Evolutionary conservation across 805 yeast genomes (phyloP), one percentile per base, ranked within the genome.

Genomic region (Priceomyces haplophilus): DNA sequence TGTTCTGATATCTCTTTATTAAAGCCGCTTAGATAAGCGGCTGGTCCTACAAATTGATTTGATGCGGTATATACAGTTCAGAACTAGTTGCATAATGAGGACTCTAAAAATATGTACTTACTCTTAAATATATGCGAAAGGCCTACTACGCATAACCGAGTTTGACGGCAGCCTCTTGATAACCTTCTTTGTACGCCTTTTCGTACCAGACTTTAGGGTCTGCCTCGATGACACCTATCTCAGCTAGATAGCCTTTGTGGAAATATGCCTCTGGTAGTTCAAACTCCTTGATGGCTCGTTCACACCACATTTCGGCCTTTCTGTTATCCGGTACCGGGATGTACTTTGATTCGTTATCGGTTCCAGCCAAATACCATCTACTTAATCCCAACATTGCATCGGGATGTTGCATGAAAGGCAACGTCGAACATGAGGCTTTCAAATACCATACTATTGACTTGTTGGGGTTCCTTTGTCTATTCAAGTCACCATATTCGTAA

Each of bases 391-490:
- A 50, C 72, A 70, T 68, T 6, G 76, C 75, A 40, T 70, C 75
- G 0, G 74, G 72, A 45, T 67, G 72, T 42, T 73, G 58, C 43
- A 56, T 61, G 55, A 62, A 67, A 12, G 61, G 55, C 19, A 70
- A 51, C 16, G 73, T 72, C 12, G 72, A 65, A 12, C 65, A 57
- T 2, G 68, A 58, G 1, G 75, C 74, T 53, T 64, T 67, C 49
- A 67, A 54, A 46, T 60, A 71, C 76, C 76, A 71, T 44, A 68
- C 75, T 34, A 71, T 63, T 15, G 75, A 69, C 49, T 71, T 70
- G 50, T 53, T 59, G 13, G 74, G 60, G 45, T 71, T 70, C 38
- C 44, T 47, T 23, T 57, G 62, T 23, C 75, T 58, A 53, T 68
- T 62, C 53, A 71, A 62, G 43, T 71, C 75, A 3, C 73, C 76